A percentile compares a stretch with the other conserved stretches of the same genome.
Conservation (phyloP, 345 rosid species). For the Gossypium thurberi region DNA sequence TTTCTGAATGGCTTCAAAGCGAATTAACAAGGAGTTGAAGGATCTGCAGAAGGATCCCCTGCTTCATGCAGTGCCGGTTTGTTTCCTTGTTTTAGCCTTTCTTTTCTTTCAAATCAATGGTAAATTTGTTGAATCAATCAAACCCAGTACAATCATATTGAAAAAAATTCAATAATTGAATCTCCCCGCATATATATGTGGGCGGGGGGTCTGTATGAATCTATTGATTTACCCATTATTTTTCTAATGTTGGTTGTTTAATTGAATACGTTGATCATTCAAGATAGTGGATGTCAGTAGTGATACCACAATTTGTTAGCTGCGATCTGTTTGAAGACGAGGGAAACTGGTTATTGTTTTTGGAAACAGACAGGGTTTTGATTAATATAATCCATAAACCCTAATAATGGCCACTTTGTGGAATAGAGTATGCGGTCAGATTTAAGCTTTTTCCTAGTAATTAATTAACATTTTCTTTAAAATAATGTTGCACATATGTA, state of each 20-base stretch:
- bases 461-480: background rate
- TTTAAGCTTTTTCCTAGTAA: background rate
- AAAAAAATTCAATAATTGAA: too few species aligned
- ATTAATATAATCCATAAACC: background rate
- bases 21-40: conserved; percentile 69
- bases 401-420: background rate
- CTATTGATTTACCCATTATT: background rate
- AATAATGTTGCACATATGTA: conserved; percentile 10
- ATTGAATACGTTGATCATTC: too few species aligned
- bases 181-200: background rate
- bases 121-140: background rate
- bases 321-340: background rate
- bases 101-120: background rate
- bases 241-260: background rate
- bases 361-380: background rate
- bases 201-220: too few species aligned
- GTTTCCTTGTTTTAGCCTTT: conserved; percentile 4
- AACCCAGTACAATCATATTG: background rate
- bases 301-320: background rate
- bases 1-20: conserved; percentile 47
- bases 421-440: background rate
- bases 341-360: background rate
- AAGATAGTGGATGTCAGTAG: background rate
- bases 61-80: conserved; percentile 71
- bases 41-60: conserved; percentile 75